phyloP scores from a whole-genome alignment of 2,329 filamentous ascomycete genomes.

The Rhynchosporium agropyri region DNA sequence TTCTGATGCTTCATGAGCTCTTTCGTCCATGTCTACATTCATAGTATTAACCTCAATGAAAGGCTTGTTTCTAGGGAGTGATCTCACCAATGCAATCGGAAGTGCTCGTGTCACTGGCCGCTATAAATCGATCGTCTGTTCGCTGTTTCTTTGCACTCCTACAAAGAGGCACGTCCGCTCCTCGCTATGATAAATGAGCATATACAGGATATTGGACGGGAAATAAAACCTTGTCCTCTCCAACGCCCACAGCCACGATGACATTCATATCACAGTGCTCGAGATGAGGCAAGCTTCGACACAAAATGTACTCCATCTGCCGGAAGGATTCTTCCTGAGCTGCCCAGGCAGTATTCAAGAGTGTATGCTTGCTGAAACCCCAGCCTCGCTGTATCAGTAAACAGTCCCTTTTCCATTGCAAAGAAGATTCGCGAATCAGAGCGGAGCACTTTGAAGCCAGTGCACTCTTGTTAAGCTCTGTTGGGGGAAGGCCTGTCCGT shows the following conservation, averaged over 20 bases:
- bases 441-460: neutral
- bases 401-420: neutral
- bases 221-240: neutral
- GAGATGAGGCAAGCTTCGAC: neutral
- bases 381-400: neutral
- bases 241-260: neutral
- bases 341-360: slow-evolving; percentile 5
- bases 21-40: neutral
- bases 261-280: neutral
- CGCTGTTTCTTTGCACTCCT: neutral
- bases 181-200: neutral
- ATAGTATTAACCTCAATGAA: neutral
- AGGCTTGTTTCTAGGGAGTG: neutral
- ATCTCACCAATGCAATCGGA: neutral
- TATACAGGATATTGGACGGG: neutral
- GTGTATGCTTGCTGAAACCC: slow-evolving; percentile 5
- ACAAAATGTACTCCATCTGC: neutral
- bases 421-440: neutral
- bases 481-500: neutral
- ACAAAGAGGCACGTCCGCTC: neutral
- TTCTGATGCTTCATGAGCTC: neutral
- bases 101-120: neutral
- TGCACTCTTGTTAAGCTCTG: neutral
- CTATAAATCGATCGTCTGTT: neutral
- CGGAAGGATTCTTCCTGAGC: neutral